phyloP scores from a whole-genome alignment of 768 basidiomycete species.

The Rubroboletus satanas region DNA sequence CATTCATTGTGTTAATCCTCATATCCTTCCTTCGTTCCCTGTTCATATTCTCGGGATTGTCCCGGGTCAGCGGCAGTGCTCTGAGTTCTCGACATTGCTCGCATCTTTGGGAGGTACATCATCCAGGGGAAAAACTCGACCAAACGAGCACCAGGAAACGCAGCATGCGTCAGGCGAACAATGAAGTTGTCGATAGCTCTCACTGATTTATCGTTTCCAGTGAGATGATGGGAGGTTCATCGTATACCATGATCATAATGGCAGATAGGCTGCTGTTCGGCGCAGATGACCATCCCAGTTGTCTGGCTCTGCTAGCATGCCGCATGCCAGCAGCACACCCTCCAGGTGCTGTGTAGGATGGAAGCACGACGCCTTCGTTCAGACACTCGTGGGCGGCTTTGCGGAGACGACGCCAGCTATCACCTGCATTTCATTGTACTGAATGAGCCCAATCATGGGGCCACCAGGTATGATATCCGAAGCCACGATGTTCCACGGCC shows the following conservation, averaged over 20 bases:
- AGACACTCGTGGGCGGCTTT: conserved; percentile 5
- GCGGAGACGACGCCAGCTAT: conserved; percentile 9
- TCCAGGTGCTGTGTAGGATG: conserved; percentile 7
- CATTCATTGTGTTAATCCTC: no score
- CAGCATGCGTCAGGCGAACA: conserved; percentile 30
- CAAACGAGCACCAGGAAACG: conserved; percentile 34
- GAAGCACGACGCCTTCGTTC: conserved; percentile 1
- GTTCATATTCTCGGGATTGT: no score
- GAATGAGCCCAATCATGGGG: conserved; percentile 22
- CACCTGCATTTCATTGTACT: background rate
- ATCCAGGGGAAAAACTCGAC: conserved; percentile 38
- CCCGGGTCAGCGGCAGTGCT: no score
- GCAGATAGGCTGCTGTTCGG: conserved; percentile 27
- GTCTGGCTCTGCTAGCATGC: conserved; percentile 24
- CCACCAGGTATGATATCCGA: conserved; percentile 32
- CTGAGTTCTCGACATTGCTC: background rate
- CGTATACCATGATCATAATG: conserved; percentile 28
- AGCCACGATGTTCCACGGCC: conserved; percentile 30
- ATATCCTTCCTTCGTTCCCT: no score
- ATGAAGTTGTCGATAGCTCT: conserved; percentile 20
- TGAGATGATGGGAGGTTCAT: conserved; percentile 9
- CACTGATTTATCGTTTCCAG: conserved; percentile 1
- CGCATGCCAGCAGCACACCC: conserved; percentile 10
- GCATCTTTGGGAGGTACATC: conserved; percentile 26
- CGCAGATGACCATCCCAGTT: conserved; percentile 32